Percentiles rank a stretch among this genome's conserved stretches.
Conservation (phyloP, 306 rosid genomes). For the Pueraria montana region DNA sequence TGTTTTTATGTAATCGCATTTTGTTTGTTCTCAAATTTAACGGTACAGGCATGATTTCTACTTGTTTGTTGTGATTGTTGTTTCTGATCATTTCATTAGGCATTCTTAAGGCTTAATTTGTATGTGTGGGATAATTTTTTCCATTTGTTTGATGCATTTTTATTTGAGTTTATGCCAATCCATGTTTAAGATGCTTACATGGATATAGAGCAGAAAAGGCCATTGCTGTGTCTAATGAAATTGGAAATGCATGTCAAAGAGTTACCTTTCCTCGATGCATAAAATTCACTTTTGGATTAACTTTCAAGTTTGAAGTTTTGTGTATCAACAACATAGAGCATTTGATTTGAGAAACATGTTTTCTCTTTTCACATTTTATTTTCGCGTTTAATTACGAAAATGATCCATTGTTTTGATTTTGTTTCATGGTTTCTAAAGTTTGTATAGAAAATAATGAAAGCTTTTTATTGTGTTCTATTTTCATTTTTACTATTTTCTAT, state of each 20-base stretch:
- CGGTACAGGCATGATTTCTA: background rate
- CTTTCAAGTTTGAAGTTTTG: background rate
- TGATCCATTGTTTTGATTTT: background rate
- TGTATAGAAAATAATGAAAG: background rate
- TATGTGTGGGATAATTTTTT: no score
- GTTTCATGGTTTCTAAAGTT: background rate
- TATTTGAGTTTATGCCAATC: background rate
- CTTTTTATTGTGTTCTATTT: background rate
- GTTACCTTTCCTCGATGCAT: slow-evolving; percentile 6
- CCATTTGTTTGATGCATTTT: background rate
- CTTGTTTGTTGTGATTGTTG: background rate
- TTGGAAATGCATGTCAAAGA: background rate
- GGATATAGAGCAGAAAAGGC: background rate
- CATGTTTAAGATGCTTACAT: slow-evolving; percentile 11
- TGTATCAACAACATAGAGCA: background rate
- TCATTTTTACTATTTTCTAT: background rate
- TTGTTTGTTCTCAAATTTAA: background rate
- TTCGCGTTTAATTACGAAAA: background rate
- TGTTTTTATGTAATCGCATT: background rate
- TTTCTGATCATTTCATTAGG: background rate
- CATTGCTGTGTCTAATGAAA: slow-evolving; percentile 9
- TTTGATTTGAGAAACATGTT: background rate
- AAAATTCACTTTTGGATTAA: background rate
- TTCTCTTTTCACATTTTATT: no score
- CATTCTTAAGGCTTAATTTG: no score